phyloP scores from a whole-genome alignment of 768 basidiomycete species.

The Boletus sensibilis region DNA sequence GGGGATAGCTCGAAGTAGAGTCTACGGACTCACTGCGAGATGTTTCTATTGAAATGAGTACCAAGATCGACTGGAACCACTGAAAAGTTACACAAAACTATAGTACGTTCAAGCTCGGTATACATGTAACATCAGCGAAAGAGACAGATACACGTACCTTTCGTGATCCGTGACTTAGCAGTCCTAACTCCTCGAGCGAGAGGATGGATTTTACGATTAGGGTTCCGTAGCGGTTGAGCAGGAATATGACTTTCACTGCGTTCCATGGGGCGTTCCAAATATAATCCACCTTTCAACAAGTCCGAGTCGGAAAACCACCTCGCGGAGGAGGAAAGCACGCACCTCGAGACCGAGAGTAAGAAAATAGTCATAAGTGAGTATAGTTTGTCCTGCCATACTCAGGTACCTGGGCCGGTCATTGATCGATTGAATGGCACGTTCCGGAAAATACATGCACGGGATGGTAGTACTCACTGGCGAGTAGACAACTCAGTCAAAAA shows the following conservation, averaged over 20 bases:
- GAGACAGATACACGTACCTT: background rate
- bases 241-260: constrained; percentile 11
- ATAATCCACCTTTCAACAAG: background rate
- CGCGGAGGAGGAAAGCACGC: background rate
- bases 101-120: background rate
- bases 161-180: constrained; percentile 9
- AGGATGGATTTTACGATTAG: constrained; percentile 12
- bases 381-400: constrained; percentile 2
- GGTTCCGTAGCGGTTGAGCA: constrained; percentile 20
- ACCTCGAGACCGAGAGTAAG: constrained; percentile 21
- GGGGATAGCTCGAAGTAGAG: background rate
- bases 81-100: constrained; percentile 15
- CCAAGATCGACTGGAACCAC: background rate
- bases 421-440: too few species aligned
- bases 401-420: background rate
- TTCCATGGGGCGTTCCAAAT: constrained; percentile 12
- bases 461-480: too few species aligned
- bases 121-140: too few species aligned
- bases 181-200: constrained; percentile 13
- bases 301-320: background rate
- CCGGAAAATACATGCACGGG: too few species aligned
- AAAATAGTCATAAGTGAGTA: constrained; percentile 18
- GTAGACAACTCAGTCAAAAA: too few species aligned
- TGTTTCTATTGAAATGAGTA: constrained; percentile 8
- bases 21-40: constrained; percentile 11